A percentile compares a stretch with the other conserved stretches of the same genome.
Evolutionary conservation across 257 asterid genomes (phyloP).

Genomic region (Anisodus tanguticus): DNA sequence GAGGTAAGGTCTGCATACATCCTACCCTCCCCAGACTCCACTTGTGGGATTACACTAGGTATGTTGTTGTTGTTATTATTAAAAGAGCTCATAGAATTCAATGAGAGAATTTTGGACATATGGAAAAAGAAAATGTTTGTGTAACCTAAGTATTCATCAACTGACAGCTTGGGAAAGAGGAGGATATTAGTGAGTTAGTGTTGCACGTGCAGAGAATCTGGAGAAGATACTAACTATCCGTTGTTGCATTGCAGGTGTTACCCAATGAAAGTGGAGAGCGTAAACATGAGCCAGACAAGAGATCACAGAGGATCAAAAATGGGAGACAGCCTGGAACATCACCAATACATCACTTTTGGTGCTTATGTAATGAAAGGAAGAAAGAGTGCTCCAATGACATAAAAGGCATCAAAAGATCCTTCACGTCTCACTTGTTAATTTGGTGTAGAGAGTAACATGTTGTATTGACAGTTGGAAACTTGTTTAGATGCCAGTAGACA

Average conservation of each 20-base stretch:
- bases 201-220: neutral
- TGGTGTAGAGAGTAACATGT: conserved; percentile 1
- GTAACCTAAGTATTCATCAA: neutral
- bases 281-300: neutral
- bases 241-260: neutral
- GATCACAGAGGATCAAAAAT: neutral
- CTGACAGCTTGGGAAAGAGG: neutral
- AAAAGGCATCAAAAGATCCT: conserved; percentile 19
- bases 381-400: conserved; percentile 23
- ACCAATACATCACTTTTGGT: conserved; percentile 22
- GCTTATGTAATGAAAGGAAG: conserved; percentile 5
- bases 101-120: conserved; percentile 12
- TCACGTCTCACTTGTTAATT: neutral
- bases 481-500: conserved; percentile 14
- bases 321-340: conserved; percentile 24
- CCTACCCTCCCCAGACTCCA: too few species aligned
- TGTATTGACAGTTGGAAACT: neutral
- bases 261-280: neutral
- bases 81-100: neutral
- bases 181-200: neutral
- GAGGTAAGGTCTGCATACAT: too few species aligned
- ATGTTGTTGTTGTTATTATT: too few species aligned
- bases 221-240: neutral
- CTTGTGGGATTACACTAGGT: too few species aligned
- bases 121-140: neutral